Evolutionary conservation across 2,329 filamentous ascomycete genomes (phyloP).

Genomic region (Verticillium klebahnii): DNA sequence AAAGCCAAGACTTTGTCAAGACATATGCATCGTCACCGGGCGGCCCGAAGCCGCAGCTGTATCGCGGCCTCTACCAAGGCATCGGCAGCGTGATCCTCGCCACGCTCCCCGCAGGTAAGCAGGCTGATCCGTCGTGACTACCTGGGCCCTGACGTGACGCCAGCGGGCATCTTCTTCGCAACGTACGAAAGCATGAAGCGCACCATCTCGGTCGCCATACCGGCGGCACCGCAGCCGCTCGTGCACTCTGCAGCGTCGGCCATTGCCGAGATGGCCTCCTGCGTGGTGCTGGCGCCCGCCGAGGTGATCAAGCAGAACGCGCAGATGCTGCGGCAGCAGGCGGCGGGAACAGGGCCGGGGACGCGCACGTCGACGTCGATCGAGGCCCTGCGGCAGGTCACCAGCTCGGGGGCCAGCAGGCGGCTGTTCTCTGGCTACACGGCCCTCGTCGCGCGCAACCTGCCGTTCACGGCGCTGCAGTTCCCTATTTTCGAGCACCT

Average conservation of each 20-base stretch:
- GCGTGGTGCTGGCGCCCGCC: slow-evolving; percentile 79
- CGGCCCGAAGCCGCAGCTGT: slow-evolving; percentile 50
- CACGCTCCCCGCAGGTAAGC: slow-evolving; percentile 76
- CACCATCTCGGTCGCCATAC: slow-evolving; percentile 47
- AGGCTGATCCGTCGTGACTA: not conserved
- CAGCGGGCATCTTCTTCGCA: slow-evolving; percentile 83
- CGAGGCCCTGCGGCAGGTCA: slow-evolving; percentile 44
- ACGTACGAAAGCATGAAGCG: slow-evolving; percentile 78
- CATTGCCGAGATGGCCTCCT: slow-evolving; percentile 76
- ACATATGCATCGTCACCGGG: slow-evolving; percentile 57
- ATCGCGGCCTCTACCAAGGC: slow-evolving; percentile 80
- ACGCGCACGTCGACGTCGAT: slow-evolving; percentile 35
- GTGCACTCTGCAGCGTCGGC: slow-evolving; percentile 72
- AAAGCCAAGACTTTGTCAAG: slow-evolving; percentile 69
- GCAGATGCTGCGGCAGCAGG: slow-evolving; percentile 60
- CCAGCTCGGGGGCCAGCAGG: slow-evolving; percentile 49
- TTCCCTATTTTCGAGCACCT: slow-evolving; percentile 82
- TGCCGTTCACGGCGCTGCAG: slow-evolving; percentile 84
- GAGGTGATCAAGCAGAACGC: slow-evolving; percentile 94
- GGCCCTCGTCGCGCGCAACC: slow-evolving; percentile 73
- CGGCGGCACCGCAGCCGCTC: slow-evolving; percentile 57
- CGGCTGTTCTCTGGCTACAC: slow-evolving; percentile 69
- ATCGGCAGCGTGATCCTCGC: slow-evolving; percentile 80
- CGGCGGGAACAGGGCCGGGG: not conserved
- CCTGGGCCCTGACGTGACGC: not conserved